A percentile compares a stretch with the other conserved stretches of the same genome.
phyloP scores from a whole-genome alignment of 306 rosid genomes.

The Trifolium fragiferum region DNA sequence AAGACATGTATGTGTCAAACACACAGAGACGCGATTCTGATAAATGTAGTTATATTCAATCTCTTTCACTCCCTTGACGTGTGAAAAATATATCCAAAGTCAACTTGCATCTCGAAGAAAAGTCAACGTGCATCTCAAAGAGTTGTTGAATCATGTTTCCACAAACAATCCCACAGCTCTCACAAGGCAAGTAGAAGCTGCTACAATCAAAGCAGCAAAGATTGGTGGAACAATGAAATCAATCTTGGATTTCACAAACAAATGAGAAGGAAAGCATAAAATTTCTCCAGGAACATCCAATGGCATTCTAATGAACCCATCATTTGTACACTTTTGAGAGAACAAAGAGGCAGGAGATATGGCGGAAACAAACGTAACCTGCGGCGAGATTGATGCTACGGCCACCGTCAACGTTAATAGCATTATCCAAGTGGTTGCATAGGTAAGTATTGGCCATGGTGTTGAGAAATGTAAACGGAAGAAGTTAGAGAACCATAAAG shows the following conservation, averaged over 20 bases:
- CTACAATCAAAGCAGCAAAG: conserved; percentile 75
- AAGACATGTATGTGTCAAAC: not conserved
- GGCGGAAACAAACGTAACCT: conserved; percentile 73
- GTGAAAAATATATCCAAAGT: not conserved
- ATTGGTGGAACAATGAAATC: conserved; percentile 77
- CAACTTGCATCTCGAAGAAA: not conserved
- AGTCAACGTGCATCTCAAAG: not conserved
- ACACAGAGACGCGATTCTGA: not conserved
- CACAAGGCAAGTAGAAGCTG: conserved; percentile 69
- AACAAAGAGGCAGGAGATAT: conserved; percentile 63
- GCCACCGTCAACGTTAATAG: conserved; percentile 70
- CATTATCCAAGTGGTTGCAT: conserved; percentile 67
- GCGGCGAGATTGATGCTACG: conserved; percentile 70
- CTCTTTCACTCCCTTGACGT: no score
- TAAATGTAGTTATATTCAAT: not conserved
- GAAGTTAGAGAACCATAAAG: conserved; percentile 52
- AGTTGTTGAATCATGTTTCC: conserved; percentile 39
- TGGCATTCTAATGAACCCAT: conserved; percentile 66
- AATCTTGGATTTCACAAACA: conserved; percentile 58
- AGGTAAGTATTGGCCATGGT: conserved; percentile 69
- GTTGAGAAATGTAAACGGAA: conserved; percentile 41
- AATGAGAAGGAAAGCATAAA: conserved; percentile 69
- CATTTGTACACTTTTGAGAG: conserved; percentile 51
- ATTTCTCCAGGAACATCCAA: conserved; percentile 69
- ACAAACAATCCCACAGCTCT: conserved; percentile 65